A percentile compares a stretch with the other conserved stretches of the same genome.
Conservation (phyloP, 495 filamentous ascomycete genomes). For the Penicillium odoratum region DNA sequence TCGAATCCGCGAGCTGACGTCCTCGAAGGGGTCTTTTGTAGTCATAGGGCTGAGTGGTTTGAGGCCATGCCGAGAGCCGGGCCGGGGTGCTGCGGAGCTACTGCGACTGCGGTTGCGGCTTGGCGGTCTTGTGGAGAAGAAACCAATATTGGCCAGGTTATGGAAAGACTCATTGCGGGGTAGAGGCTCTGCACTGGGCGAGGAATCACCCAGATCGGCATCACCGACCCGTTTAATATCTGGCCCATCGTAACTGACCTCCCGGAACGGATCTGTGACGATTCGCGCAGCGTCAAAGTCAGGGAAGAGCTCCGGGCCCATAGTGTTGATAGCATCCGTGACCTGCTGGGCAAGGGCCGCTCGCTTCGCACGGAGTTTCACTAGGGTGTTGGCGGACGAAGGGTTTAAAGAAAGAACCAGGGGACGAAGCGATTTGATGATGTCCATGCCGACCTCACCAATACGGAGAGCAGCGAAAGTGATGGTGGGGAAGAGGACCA, state of each 20-base stretch:
- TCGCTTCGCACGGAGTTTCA: constrained; percentile 72
- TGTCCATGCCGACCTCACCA: constrained; percentile 97
- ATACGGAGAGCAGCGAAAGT: constrained; percentile 94
- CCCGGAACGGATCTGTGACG: constrained; percentile 61
- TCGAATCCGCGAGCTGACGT: constrained; percentile 83
- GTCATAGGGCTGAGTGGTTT: constrained; percentile 73
- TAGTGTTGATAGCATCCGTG: constrained; percentile 87
- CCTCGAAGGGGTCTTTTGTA: constrained; percentile 69
- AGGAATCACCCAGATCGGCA: constrained; percentile 27
- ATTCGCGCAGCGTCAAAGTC: constrained; percentile 89
- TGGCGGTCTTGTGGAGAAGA: constrained; percentile 84
- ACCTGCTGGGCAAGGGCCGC: constrained; percentile 77
- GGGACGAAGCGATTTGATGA: constrained; percentile 89
- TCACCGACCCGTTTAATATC: constrained; percentile 27
- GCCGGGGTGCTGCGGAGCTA: constrained; percentile 55
- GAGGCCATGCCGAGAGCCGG: constrained; percentile 64
- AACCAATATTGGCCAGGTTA: constrained; percentile 78
- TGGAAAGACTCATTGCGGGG: constrained; percentile 91
- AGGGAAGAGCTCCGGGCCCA: constrained; percentile 94
- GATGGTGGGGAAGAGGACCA: constrained; percentile 81
- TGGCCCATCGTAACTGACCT: constrained; percentile 28
- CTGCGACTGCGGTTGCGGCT: constrained; percentile 68
- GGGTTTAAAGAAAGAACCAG: constrained; percentile 88
- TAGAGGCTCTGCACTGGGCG: constrained; percentile 50
- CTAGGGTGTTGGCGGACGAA: constrained; percentile 77